Evolutionary conservation across 2,329 filamentous ascomycete species (phyloP).

Genomic region (Triangularia verruculosa): DNA sequence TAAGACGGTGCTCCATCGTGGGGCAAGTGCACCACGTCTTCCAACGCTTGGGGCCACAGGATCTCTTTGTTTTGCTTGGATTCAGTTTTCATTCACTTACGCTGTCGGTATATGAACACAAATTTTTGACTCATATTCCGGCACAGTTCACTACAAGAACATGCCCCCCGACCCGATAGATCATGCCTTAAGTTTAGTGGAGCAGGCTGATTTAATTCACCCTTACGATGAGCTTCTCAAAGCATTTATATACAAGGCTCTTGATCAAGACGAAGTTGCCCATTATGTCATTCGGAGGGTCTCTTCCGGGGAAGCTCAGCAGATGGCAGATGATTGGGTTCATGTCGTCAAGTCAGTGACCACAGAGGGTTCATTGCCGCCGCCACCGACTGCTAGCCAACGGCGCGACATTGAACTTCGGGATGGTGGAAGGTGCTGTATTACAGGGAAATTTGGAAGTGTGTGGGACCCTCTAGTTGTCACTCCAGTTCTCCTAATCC

Average conservation of each 20-base stretch:
- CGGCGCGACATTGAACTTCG: slow-evolving; percentile 21
- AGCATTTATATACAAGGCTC: slow-evolving; percentile 13
- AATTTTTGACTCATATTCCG: too few relatives aligned
- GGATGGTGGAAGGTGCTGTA: slow-evolving; percentile 28
- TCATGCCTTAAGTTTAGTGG: slow-evolving; percentile 11
- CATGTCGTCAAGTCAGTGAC: slow-evolving; percentile 29
- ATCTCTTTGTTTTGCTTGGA: too few relatives aligned
- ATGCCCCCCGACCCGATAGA: neutral
- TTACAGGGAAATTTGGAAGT: slow-evolving; percentile 27
- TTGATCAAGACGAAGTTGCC: slow-evolving; percentile 8
- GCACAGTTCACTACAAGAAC: too few relatives aligned
- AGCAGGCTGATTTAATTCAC: slow-evolving; percentile 10
- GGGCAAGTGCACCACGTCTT: too few relatives aligned
- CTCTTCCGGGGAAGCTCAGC: slow-evolving; percentile 1
- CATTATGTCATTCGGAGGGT: slow-evolving; percentile 1
- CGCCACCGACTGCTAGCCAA: slow-evolving; percentile 10
- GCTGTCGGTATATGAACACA: too few relatives aligned
- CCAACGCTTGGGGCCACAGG: too few relatives aligned
- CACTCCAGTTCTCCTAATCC: slow-evolving; percentile 26
- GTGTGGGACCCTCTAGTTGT: slow-evolving; percentile 26
- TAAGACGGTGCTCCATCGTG: too few relatives aligned
- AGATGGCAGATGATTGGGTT: slow-evolving; percentile 26
- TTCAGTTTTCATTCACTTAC: too few relatives aligned
- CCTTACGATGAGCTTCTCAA: slow-evolving; percentile 10
- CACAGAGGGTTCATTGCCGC: slow-evolving; percentile 14